phyloP scores from a whole-genome alignment of 176 grass and related monocot species.

The Carex littledalei region DNA sequence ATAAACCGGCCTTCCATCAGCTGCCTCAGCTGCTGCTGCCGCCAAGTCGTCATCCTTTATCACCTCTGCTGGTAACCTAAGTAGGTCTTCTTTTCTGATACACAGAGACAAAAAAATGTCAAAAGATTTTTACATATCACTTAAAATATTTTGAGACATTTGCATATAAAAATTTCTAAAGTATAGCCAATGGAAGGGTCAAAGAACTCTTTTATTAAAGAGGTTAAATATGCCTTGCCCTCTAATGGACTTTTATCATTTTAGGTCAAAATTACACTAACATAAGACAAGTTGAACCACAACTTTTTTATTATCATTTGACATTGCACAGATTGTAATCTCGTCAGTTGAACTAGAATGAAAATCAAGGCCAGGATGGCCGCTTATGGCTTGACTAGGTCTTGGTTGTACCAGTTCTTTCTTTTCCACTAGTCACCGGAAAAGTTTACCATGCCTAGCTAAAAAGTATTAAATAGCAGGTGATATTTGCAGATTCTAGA shows the following conservation, averaged over 20 bases:
- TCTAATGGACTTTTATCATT: neutral
- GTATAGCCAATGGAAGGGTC: neutral
- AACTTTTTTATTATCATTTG: neutral
- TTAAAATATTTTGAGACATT: neutral
- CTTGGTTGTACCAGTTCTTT: neutral
- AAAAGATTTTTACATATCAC: neutral
- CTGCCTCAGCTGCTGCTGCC: slow-evolving; percentile 63
- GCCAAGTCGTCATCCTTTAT: slow-evolving; percentile 80
- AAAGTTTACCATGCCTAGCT: neutral
- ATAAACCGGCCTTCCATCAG: slow-evolving; percentile 87
- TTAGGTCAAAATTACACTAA: neutral
- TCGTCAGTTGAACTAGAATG: neutral
- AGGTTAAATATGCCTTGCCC: neutral
- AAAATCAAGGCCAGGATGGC: neutral
- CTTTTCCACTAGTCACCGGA: neutral
- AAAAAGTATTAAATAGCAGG: neutral
- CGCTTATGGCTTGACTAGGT: neutral
- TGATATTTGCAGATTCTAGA: neutral
- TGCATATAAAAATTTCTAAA: neutral
- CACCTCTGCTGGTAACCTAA: slow-evolving; percentile 74
- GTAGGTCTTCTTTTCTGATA: slow-evolving; percentile 65
- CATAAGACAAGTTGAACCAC: neutral
- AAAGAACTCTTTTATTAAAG: neutral
- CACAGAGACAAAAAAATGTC: neutral
- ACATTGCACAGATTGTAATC: neutral